Base-by-base conservation (phyloP, 768 basidiomycete species). In the Tylopilus sp. region DNA sequence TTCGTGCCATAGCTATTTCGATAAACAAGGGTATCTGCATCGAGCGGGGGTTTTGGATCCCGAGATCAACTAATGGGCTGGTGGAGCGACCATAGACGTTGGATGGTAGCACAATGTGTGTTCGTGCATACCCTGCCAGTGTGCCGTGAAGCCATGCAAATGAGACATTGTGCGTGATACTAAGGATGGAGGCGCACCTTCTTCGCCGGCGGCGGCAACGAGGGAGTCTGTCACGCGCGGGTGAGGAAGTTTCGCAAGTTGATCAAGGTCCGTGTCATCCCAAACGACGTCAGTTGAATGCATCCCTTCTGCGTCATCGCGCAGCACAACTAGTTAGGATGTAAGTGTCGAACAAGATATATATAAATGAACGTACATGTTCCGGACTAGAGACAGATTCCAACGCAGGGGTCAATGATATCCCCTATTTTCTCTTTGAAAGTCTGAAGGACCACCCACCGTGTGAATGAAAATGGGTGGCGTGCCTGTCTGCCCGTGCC, bases 41-140 rank as follows among this genome's bases (percentile, higher is more conserved):
- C 0, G 85, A 86, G 50, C 78, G 68, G 0, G 71, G 60, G 57
- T 87, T 82, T 25, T 78, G 73, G 5, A 57, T 47, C 13, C 48
- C 56, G 7, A 69, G 61, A n/a, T 80, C 73, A 22, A 78, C 76
- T 25, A 86, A 71, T 10, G 60, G 60, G 8, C 76, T 75, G 1
- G 62, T 67, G 3, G 82, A 77, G 29, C 81, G 65, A 44, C 78
- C 83, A 55, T 80, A 88, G 36, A 89, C 81, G 0, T 81, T 85
- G 1, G 71, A 69, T 0, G 82, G 81, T 5, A 78, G 61, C 11
- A 84, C 67, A 10, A 84, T 78, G 62, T 82, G 31, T 4, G 56
- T 50, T 2, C 44, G 43, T 9, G 33, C 48, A 10, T 57, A 50
- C 4, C 53, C 56, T 56, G 41, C 21, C 3, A 40, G 5, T 22